Base-by-base conservation (phyloP, 2,329 filamentous ascomycete species). In the Stenocarpella maydis region DNA sequence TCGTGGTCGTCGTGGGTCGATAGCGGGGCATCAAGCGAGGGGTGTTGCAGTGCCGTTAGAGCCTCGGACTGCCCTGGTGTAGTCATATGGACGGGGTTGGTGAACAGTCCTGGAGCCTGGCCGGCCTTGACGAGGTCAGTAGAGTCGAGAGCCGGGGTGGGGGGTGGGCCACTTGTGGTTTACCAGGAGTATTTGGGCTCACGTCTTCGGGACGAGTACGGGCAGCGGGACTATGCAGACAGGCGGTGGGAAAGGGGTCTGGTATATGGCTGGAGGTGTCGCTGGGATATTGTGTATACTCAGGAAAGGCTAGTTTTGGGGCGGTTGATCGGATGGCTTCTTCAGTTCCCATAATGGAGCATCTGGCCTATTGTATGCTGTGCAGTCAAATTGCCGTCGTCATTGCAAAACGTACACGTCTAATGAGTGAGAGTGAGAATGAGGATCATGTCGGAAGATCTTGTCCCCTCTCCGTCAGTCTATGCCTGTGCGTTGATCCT, bases 1-100 rank as follows among this genome's bases (percentile, higher is more conserved):
- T 37, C 55, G 55, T n/a, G 26, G 21, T 55, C 26, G 28, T 69
- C 53, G 26, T 24, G 21, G 26, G 49, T 41, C 14, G 43, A 15
- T 3, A 53, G n/a, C 9, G 47, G 41, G 34, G 28, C 21, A 12
- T 26, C 64, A 26, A 43, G 31, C 49, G 41, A 28, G 4, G 64
- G 15, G 54, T 49, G 47, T 21, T 47, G 67, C 43, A 53, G 61
- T 66, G 66, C 55, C 63, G 50, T 61, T 31, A 63, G 58, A 49
- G 63, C 60, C 17, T 55, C 67, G 31, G 63, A 37, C 47, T 61
- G 67, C 31, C 24, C 34, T 50, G 47, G 52, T 49, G 65, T 41
- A 64, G 64, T 60, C 70, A 71, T 71, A 65, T 69, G 68, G 55
- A 53, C 54, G 45, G 24, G 28, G 50, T 43, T 26, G 37, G 14